Evolutionary conservation across 2,329 filamentous ascomycete species (phyloP), one percentile per base, ranked within the genome.

Genomic region (Verticillium isaacii): DNA sequence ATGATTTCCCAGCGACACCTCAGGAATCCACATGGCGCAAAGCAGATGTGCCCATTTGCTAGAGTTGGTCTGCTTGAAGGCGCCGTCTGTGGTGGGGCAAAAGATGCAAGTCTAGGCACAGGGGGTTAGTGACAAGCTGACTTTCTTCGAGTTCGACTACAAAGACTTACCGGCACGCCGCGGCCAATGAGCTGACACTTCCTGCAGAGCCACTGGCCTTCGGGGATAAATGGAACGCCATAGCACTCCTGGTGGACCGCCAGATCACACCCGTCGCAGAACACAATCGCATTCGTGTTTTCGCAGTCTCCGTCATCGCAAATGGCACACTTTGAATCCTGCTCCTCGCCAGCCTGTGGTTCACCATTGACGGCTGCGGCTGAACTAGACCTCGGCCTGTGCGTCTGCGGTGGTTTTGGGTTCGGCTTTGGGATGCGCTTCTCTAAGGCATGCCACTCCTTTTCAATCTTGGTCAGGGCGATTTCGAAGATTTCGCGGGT

Each of bases 231-330:
- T 1, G 95, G 95, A 56, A 99, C 95, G 61, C 95, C 95, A 72
- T 99, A 99, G 76, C 95, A 99, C 78, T 99, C 95, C 75, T 99
- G 95, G 75, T 99, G 95, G 11, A 99, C 95, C 3, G 95, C 95
- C 59, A 99, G 81, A 75, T 99, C 96, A 76, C 95, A 99, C 3
- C 95, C 95, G 73, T 99, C 95, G 73, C 95, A 99, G 72, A 99
- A 99, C 25, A 99, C 95, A 70, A 99, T 99, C 1, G 95, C 95
- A 72, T 99, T 99, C 25, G 95, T 96, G 74, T 99, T 99, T 77
- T 99, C 95, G 72, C 95, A 99, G 72, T 99, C 95, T n/a, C 95
- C 95, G 71, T 99, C 95, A 72, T 99, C 95, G 73, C 95, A 99
- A 62, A 99, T 96, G 25, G 92, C 93, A 73, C 95, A 99, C 75